Conservation (phyloP, 305 asterid species). For the Fraxinus albicans region DNA sequence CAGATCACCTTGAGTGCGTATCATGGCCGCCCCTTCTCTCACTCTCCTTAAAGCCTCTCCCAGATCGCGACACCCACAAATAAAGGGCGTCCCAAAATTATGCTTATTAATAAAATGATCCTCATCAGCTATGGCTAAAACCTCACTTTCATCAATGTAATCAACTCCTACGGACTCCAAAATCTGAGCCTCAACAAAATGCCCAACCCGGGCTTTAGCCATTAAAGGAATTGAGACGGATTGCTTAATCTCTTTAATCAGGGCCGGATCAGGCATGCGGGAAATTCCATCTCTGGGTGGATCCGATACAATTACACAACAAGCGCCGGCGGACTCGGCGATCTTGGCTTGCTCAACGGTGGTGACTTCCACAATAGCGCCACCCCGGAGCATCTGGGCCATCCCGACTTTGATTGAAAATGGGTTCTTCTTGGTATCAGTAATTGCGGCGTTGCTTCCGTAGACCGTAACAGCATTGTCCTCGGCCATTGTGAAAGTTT, state of each 20-base stretch:
- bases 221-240: conserved; percentile 64
- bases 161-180: conserved; percentile 70
- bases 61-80: conserved; percentile 77
- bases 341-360: conserved; percentile 62
- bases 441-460: conserved; percentile 53
- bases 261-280: conserved; percentile 78
- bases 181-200: conserved; percentile 83
- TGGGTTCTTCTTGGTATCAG: conserved; percentile 61
- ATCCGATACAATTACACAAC: conserved; percentile 60
- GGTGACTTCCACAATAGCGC: conserved; percentile 62
- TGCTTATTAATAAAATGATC: conserved; percentile 72
- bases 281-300: conserved; percentile 47
- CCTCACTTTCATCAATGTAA: conserved; percentile 78
- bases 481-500: conserved; percentile 58
- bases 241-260: conserved; percentile 67
- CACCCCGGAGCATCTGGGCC: conserved; percentile 84
- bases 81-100: conserved; percentile 61
- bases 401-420: conserved; percentile 69
- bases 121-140: conserved; percentile 60
- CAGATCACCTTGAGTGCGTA: conserved; percentile 67
- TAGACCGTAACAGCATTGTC: conserved; percentile 75
- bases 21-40: conserved; percentile 82
- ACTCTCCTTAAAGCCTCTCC: conserved; percentile 79
- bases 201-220: conserved; percentile 74
- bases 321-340: conserved; percentile 82